Percentiles rank a stretch among this genome's conserved stretches.
These are phyloP conservation scores for Carex littledalei DNA, from an alignment of 176 grass and related monocot genomes.

Conservation along the genomic window DNA sequence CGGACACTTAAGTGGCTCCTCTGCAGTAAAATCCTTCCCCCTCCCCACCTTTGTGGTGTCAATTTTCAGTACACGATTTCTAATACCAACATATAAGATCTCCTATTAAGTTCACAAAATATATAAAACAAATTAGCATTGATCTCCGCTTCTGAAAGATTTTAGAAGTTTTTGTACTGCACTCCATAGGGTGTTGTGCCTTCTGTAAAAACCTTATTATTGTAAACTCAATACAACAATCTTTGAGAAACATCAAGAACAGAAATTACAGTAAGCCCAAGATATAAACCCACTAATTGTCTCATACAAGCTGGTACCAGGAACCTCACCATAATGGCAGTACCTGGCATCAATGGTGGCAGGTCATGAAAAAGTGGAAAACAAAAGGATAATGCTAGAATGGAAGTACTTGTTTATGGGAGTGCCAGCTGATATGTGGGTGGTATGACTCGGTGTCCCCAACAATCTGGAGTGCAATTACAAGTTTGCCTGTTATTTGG, in stretches of 20 bases:
- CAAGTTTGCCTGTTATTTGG: constrained; percentile 77
- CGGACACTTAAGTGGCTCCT: constrained; percentile 60
- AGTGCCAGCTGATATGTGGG: constrained; percentile 94
- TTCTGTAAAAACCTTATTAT: too few species aligned
- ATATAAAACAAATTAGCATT: background rate
- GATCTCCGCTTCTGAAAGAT: background rate
- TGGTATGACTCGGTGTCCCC: constrained; percentile 71
- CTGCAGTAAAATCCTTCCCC: constrained; percentile 60
- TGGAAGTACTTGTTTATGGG: constrained; percentile 87
- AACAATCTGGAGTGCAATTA: constrained; percentile 69
- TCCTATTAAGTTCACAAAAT: constrained; percentile 34
- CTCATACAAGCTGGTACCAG: background rate
- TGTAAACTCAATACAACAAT: background rate
- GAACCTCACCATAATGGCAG: background rate
- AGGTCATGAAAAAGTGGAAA: constrained; percentile 1
- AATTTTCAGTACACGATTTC: constrained; percentile 60
- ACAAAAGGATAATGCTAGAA: constrained; percentile 18
- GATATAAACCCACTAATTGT: background rate
- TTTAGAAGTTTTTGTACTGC: background rate
- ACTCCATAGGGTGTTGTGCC: background rate
- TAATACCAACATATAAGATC: constrained; percentile 91
- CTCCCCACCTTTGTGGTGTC: constrained; percentile 72
- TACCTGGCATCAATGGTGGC: background rate
- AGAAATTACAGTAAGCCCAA: background rate
- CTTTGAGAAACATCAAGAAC: background rate